A percentile compares a stretch with the other conserved stretches of the same genome.
phyloP scores from a whole-genome alignment of 1,284 basidiomycete genomes.

The Hemileia vastatrix region DNA sequence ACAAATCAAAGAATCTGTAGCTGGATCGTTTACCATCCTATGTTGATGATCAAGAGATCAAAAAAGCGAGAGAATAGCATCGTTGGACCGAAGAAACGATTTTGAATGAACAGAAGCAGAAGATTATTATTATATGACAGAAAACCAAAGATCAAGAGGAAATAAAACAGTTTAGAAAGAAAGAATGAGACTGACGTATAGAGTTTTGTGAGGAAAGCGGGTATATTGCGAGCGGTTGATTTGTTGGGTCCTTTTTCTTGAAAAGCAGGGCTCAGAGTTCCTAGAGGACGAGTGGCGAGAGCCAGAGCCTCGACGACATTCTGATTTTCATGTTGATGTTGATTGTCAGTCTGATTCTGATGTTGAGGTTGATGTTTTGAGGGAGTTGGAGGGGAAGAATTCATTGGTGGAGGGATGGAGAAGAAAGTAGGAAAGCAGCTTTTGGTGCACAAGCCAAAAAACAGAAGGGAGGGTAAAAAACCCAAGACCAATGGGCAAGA shows the following conservation, averaged over 20 bases:
- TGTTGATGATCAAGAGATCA: conserved; percentile 16
- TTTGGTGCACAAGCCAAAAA: too few species aligned
- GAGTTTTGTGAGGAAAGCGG: conserved; percentile 84
- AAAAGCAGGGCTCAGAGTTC: neutral
- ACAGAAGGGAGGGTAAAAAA: too few species aligned
- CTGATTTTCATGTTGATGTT: too few species aligned
- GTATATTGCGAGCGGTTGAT: conserved; percentile 46
- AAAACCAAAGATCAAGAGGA: conserved; percentile 23
- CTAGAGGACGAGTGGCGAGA: conserved; percentile 12
- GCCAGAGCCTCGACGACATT: too few species aligned
- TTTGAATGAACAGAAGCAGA: too few species aligned
- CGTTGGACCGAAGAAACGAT: conserved; percentile 7
- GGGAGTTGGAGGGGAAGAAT: too few species aligned
- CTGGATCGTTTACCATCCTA: conserved; percentile 83
- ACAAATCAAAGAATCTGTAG: conserved; percentile 70
- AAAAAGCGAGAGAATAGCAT: conserved; percentile 2
- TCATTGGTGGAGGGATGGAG: too few species aligned
- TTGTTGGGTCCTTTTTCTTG: conserved; percentile 25
- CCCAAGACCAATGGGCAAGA: too few species aligned
- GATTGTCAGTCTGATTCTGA: too few species aligned
- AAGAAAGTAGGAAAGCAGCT: too few species aligned
- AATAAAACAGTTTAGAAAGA: conserved; percentile 5
- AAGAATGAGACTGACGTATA: conserved; percentile 58
- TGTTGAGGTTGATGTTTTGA: too few species aligned
- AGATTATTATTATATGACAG: too few species aligned